Evolutionary conservation across 768 basidiomycete genomes (phyloP).

Genomic region (Tylopilus balloui): DNA sequence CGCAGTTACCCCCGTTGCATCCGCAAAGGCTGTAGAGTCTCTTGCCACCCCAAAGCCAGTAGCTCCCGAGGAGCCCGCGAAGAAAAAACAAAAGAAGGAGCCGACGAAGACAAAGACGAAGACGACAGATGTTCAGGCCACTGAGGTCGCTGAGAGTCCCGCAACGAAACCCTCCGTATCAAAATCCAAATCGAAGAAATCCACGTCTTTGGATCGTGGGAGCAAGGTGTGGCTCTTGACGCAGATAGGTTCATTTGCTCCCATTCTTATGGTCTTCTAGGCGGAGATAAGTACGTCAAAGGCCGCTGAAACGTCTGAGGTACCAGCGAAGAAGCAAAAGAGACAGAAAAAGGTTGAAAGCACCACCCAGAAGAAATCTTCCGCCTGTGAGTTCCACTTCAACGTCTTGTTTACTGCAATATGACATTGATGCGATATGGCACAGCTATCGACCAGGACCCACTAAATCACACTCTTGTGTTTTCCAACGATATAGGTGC

Average conservation of each 20-base stretch:
- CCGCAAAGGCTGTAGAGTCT: background rate
- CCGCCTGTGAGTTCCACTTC: constrained; percentile 11
- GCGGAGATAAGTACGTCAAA: background rate
- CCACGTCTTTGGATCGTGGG: background rate
- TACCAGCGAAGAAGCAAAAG: constrained; percentile 5
- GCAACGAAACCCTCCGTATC: constrained; percentile 7
- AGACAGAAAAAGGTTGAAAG: constrained; percentile 7
- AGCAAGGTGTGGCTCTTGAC: constrained; percentile 11
- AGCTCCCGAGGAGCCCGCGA: constrained; percentile 6
- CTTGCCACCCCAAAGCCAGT: background rate
- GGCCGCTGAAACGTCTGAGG: background rate
- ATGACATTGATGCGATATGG: background rate
- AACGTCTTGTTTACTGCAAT: background rate
- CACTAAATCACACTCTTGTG: background rate
- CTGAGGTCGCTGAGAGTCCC: background rate
- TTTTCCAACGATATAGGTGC: constrained; percentile 4
- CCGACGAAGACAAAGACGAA: background rate
- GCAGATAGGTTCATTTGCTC: background rate
- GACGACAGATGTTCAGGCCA: background rate
- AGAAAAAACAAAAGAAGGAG: constrained; percentile 19
- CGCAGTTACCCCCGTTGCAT: background rate
- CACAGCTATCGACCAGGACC: background rate
- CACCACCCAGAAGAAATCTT: background rate
- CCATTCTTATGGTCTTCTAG: constrained; percentile 7
- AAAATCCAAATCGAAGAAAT: constrained; percentile 8